These are phyloP conservation scores for Massariosphaeria phaeospora DNA, from an alignment of 495 filamentous ascomycete genomes.

Conservation along the genomic window DNA sequence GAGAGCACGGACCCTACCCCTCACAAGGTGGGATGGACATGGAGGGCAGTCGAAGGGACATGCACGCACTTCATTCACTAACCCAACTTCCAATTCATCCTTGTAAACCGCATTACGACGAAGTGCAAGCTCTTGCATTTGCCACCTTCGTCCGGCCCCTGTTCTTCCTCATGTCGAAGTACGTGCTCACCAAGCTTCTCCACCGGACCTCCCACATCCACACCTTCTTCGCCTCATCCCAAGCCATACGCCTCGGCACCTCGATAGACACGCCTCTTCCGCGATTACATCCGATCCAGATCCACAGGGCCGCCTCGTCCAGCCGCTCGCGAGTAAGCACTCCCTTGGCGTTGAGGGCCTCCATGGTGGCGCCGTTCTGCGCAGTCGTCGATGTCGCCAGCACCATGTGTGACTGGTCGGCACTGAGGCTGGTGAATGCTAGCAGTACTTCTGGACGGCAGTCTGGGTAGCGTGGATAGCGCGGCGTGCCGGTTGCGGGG, in stretches of 20 bases:
- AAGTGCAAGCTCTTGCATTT: too few species aligned
- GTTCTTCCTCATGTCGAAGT: neutral
- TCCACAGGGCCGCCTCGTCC: neutral
- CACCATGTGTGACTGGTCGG: neutral
- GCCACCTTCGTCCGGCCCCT: neutral
- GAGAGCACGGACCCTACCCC: too few species aligned
- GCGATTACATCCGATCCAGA: neutral
- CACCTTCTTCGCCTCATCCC: conserved; percentile 3
- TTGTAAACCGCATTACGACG: too few species aligned
- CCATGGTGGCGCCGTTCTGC: neutral
- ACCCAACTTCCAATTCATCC: too few species aligned
- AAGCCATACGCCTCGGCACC: neutral
- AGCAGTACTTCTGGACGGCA: neutral
- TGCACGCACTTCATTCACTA: too few species aligned
- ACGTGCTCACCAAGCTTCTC: conserved; percentile 1
- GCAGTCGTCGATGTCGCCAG: neutral
- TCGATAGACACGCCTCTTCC: neutral
- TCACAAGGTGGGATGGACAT: too few species aligned
- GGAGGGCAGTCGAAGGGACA: too few species aligned
- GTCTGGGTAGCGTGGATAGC: neutral
- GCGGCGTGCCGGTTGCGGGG: neutral
- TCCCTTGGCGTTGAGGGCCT: neutral
- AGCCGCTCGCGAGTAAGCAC: neutral
- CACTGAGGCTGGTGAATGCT: neutral
- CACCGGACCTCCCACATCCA: conserved; percentile 9